phyloP scores from a whole-genome alignment of 768 basidiomycete genomes.

The Coprinellus micaceus region DNA sequence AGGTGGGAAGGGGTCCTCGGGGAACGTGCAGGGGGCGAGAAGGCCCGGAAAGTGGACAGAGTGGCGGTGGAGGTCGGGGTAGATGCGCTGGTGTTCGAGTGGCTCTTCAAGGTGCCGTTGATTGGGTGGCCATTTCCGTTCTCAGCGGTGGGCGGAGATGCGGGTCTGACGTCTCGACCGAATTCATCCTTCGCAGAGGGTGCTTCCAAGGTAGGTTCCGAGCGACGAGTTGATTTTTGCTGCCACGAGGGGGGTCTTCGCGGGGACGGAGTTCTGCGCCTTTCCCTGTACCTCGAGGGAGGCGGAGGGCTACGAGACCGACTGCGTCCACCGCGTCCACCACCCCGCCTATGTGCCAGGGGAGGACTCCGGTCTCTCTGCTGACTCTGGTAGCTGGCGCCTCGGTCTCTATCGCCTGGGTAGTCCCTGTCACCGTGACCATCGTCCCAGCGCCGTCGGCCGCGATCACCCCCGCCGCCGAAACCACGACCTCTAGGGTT shows the following conservation, averaged over 20 bases:
- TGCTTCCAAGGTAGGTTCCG: slow-evolving; percentile 7
- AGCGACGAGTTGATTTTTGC: slow-evolving; percentile 11
- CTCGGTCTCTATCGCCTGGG: slow-evolving; percentile 33
- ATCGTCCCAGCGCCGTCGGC: slow-evolving; percentile 33
- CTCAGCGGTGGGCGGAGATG: slow-evolving; percentile 39
- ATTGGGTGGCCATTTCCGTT: slow-evolving; percentile 25
- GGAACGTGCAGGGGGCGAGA: slow-evolving; percentile 6
- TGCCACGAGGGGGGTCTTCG: too few species aligned
- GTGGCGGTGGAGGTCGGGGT: slow-evolving; percentile 15
- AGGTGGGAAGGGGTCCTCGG: slow-evolving; percentile 20
- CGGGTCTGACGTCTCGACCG: slow-evolving; percentile 72
- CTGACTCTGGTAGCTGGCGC: slow-evolving; percentile 18
- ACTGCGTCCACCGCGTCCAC: slow-evolving; percentile 47
- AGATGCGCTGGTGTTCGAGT: slow-evolving; percentile 18
- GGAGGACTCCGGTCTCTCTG: slow-evolving; percentile 34
- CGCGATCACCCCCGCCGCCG: too few species aligned
- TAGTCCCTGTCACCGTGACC: slow-evolving; percentile 61
- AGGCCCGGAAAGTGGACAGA: slow-evolving; percentile 22
- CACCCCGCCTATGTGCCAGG: too few species aligned
- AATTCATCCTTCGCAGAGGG: slow-evolving; percentile 76
- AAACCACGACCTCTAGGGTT: slow-evolving; percentile 59
- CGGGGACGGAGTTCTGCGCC: slow-evolving; percentile 28
- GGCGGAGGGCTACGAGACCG: slow-evolving; percentile 69
- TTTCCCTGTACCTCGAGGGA: slow-evolving; percentile 45
- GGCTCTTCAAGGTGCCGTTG: slow-evolving; percentile 10